Evolutionary conservation across 2,329 filamentous ascomycete genomes (phyloP).

Genomic region (Monilinia vaccinii-corymbosi): DNA sequence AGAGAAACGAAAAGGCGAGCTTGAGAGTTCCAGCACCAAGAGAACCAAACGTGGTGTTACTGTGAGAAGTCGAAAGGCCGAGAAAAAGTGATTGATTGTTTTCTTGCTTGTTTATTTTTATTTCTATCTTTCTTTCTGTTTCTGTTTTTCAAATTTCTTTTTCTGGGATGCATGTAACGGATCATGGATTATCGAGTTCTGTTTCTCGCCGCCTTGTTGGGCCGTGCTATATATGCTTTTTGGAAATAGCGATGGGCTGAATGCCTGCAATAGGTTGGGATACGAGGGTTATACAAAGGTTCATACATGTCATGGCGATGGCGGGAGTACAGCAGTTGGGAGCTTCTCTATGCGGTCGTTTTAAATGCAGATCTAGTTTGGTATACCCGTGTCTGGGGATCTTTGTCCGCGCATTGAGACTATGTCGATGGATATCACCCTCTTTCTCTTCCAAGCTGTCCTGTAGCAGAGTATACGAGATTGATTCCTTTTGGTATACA

Average conservation of each 20-base stretch:
- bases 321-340: neutral
- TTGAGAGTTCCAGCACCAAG: neutral
- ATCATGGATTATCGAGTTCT: neutral
- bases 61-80: neutral
- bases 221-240: neutral
- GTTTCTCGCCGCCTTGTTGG: neutral
- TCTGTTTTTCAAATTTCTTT: neutral
- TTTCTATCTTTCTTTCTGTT: too few relatives aligned
- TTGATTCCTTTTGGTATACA: neutral
- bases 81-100: neutral
- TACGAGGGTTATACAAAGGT: neutral
- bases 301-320: neutral
- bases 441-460: neutral
- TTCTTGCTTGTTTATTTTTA: neutral
- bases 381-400: neutral
- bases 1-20: neutral
- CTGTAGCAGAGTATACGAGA: neutral
- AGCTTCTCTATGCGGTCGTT: neutral
- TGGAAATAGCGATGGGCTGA: neutral
- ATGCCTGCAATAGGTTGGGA: conserved; percentile 1
- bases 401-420: neutral
- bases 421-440: neutral
- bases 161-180: neutral
- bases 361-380: neutral
- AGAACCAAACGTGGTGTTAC: neutral